Base-by-base conservation (phyloP, 2,329 filamentous ascomycete species). In the Exserohilum rostratum region DNA sequence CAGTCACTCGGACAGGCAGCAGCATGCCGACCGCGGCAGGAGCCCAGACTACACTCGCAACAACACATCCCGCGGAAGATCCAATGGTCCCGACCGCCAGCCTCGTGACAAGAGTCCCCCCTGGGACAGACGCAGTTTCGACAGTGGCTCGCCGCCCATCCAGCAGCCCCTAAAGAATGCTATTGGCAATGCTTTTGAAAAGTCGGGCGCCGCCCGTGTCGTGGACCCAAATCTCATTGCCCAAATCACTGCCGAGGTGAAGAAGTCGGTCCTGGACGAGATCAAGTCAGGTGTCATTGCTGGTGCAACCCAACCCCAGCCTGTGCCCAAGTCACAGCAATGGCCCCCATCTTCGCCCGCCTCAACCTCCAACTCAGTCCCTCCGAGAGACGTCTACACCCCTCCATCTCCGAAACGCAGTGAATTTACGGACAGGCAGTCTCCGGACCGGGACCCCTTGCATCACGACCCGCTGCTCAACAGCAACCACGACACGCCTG, bases 191-290 rank as follows among this genome's bases (percentile, higher is more conserved):
- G 83, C 83, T 9, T 83, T 85, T 55, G 77, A 82, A 61, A 79
- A 79, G 46, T 77, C 80, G 10, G 77, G 82, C 35, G 72, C 78
- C 7, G 75, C 79, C 7, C 77, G 77, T 53, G 78, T 80, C 34
- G 74, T 88, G 11, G 82, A 86, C 46, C 85, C 85, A 2, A 83
- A 85, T 6, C 76, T 88, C 18, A 80, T 89, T 46, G 81, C 83
- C 43, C 82, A 85, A 57, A 85, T 88, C 61, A 86, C 85, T 43
- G 83, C 85, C 68, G 82, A 87, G 53, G 79, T 81, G 30, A 79
- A 79, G 63, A 77, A 70, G 57, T 74, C 73, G 60, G 74, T 78
- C 44, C 65, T 78, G 31, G 70, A 77, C 46, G 73, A 72, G 46
- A 77, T 86, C 61, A 85, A 82, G 63, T 74, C 78, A 50, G 77